Conservation (phyloP, 1,284 basidiomycete species). For the Leccinum pallidistipes region DNA sequence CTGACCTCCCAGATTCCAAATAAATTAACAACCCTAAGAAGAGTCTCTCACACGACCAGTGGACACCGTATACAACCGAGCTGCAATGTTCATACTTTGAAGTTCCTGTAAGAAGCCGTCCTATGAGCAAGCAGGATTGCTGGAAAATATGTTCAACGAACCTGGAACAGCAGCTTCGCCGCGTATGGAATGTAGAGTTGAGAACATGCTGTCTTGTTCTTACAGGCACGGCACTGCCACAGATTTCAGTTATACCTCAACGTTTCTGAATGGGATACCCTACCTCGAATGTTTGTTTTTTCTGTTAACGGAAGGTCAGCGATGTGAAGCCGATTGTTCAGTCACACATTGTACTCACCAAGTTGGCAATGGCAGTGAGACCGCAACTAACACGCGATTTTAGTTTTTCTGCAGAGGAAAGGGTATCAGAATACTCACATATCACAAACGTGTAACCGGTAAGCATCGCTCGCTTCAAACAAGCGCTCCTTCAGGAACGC, state of each 20-base stretch:
- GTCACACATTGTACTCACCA: conserved; percentile 49
- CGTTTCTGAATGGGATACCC: conserved; percentile 1
- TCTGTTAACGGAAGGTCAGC: conserved; percentile 41
- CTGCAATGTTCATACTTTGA: conserved; percentile 91
- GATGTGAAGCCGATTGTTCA: conserved; percentile 5
- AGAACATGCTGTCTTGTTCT: conserved; percentile 93
- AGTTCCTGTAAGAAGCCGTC: conserved; percentile 57
- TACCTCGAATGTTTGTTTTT: conserved; percentile 85
- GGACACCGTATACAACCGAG: conserved; percentile 79
- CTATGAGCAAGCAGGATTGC: neutral
- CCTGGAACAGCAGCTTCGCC: conserved; percentile 91
- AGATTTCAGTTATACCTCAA: conserved; percentile 7
- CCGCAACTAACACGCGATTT: conserved; percentile 65
- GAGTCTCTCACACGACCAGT: conserved; percentile 76
- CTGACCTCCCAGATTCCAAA: neutral
- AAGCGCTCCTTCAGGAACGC: conserved; percentile 95
- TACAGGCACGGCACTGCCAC: conserved; percentile 79
- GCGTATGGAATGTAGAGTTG: conserved; percentile 92
- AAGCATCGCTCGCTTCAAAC: conserved; percentile 94
- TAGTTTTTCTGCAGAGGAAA: conserved; percentile 5
- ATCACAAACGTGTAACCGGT: conserved; percentile 94
- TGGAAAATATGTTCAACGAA: conserved; percentile 32
- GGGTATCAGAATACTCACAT: conserved; percentile 58
- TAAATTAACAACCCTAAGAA: conserved; percentile 17
- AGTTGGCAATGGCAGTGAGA: conserved; percentile 91